Percentiles rank a stretch among this genome's conserved stretches.
phyloP scores from a whole-genome alignment of 2,329 filamentous ascomycete species.

The Mycosphaerelloides madeirae region DNA sequence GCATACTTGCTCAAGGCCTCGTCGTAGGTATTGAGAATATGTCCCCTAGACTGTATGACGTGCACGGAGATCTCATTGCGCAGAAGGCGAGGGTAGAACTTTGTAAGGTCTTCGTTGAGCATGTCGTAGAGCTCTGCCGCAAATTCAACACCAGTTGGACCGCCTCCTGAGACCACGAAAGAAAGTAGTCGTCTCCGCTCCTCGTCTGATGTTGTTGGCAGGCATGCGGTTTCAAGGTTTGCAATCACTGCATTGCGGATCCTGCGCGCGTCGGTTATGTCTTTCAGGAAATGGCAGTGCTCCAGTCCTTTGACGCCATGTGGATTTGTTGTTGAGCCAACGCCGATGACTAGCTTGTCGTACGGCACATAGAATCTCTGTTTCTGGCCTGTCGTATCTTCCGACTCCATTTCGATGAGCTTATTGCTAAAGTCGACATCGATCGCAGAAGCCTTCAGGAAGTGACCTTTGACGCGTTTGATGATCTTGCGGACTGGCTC shows the following conservation, averaged over 20 bases:
- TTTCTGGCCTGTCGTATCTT: constrained; percentile 65
- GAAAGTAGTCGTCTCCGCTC: constrained; percentile 84
- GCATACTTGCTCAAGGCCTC: constrained; percentile 90
- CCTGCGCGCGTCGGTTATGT: constrained; percentile 82
- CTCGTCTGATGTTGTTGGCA: constrained; percentile 87
- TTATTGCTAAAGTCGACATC: constrained; percentile 90
- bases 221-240: constrained; percentile 83
- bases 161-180: constrained; percentile 93
- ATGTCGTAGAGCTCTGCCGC: constrained; percentile 94
- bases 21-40: constrained; percentile 97
- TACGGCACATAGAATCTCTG: constrained; percentile 90
- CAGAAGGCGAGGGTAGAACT: constrained; percentile 80
- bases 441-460: constrained; percentile 79
- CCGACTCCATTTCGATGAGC: constrained; percentile 77
- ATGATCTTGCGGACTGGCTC: constrained; percentile 89
- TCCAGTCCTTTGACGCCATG: constrained; percentile 95
- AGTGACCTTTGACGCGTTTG: constrained; percentile 73
- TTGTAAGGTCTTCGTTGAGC: constrained; percentile 85
- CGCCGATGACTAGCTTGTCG: constrained; percentile 89
- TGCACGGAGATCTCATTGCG: constrained; percentile 97
- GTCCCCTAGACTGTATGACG: constrained; percentile 86
- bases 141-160: constrained; percentile 95
- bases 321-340: constrained; percentile 87
- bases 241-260: constrained; percentile 85
- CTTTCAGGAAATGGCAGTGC: constrained; percentile 90